Conservation (phyloP, 257 asterid genomes). For the Lycium ferocissimum region DNA sequence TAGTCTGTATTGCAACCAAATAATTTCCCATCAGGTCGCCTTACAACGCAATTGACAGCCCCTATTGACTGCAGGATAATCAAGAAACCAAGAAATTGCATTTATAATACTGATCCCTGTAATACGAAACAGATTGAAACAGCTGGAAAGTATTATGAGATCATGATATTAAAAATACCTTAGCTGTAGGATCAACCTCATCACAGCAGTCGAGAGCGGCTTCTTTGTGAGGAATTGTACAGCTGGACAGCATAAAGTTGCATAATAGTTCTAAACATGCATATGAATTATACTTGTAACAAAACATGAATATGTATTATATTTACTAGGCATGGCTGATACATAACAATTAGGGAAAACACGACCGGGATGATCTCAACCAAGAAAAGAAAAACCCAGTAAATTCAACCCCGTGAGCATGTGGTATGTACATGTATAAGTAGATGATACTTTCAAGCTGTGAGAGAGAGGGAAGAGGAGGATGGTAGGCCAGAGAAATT, state of each 20-base stretch:
- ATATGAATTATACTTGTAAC: background rate
- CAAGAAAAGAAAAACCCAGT: background rate
- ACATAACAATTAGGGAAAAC: background rate
- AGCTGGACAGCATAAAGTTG: conserved; percentile 56
- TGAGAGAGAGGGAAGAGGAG: background rate
- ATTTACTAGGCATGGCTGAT: background rate
- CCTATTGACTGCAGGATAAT: conserved; percentile 73
- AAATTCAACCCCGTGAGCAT: conserved; percentile 8
- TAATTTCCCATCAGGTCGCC: conserved; percentile 80
- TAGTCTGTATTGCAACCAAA: conserved; percentile 96
- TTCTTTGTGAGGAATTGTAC: conserved; percentile 97
- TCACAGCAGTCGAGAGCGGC: conserved; percentile 71
- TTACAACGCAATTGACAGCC: conserved; percentile 81
- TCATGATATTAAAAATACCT: conserved; percentile 55
- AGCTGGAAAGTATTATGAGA: background rate
- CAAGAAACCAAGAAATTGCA: background rate
- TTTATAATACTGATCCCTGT: conserved; percentile 22
- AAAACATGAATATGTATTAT: background rate
- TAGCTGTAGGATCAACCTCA: conserved; percentile 87
- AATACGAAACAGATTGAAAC: background rate
- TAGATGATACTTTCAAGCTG: background rate
- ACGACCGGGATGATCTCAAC: background rate
- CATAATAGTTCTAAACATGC: conserved; percentile 26
- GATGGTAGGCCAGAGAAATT: background rate
- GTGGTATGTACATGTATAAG: background rate